Base-by-base conservation (phyloP, 2,329 filamentous ascomycete genomes). In the Sporothrix luriei region DNA sequence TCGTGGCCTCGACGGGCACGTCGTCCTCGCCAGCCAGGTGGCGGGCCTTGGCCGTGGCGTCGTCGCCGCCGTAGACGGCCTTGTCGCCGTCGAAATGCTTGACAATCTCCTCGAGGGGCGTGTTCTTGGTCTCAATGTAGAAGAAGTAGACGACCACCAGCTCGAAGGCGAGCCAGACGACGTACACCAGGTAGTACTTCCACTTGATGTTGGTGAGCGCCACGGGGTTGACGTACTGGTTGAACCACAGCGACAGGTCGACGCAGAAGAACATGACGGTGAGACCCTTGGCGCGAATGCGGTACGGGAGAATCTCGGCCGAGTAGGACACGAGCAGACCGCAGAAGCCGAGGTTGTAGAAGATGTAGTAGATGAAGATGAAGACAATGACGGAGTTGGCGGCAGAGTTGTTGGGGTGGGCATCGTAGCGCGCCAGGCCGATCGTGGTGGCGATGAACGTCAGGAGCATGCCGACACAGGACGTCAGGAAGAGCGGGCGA, bases 111-210 rank as follows among this genome's bases (percentile, higher is more conserved):
- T 71, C 70, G 57, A 71, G 70, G n/a, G 70, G 43, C 10, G 70
- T 71, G 70, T 71, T 70, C 70, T 90, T 90, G 0, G 92, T 96
- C 80, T 96, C 92, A 11, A 92, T 92, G 77, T 94, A 96, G 73
- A 94, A 84, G 79, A 93, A 91, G 80, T 89, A 95, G 66, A 95
- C 90, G 87, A 79, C 74, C 33, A 61, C 68, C 52, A 82, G 76
- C 74, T 83, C 80, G 48, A 82, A 79, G 1, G 76, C 75, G 14
- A 83, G 77, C 77, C 81, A 83, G 38, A 78, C 79, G 72, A 79
- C 80, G 71, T 82, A 83, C 11, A 81, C 80, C 38, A 80, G 79
- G 48, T 82, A 77, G 71, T 82, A 83, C 43, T 77, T 78, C 81
- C 81, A 83, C 66, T 77, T 74, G 26, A 79, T 77, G 21, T 77